Base-by-base conservation (phyloP, 2,329 filamentous ascomycete species). In the Diplodia scrobiculata region DNA sequence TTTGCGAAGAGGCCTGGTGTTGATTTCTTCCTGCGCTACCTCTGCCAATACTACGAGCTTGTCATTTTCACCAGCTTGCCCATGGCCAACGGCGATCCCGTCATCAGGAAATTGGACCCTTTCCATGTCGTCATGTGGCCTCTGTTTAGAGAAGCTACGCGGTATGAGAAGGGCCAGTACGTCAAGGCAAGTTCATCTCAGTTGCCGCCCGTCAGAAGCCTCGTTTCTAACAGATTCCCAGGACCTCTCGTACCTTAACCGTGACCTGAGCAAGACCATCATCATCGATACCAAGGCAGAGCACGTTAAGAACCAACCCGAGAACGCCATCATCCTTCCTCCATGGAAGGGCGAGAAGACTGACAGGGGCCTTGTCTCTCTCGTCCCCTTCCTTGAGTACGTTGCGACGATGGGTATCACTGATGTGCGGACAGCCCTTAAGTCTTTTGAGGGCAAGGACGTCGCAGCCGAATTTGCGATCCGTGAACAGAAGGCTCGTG, bases 311-410 rank as follows among this genome's bases (percentile, higher is more conserved):
- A 86, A 90, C 70, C 95, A 99, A 75, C 95, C 95, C n/a, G 92
- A 97, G 73, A 99, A 99, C 78, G 92, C 95, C 70, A 95, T 99
- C 71, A 82, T 98, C 54, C 82, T 99, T 34, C 87, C 92, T 34
- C 92, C 93, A 72, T 99, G 95, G 95, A 90, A 84, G 66, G 95
- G 95, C 38, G 86, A 96, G 70, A 79, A 88, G 54, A 86, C 88
- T 72, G 94, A 99, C 78, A 92, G 88, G 75, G 91, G 92, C 54
- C 89, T 99, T 11, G 90, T 99, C 25, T 86, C 88, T 3, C 82
- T 97, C 58, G 96, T 99, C 67, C 95, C 95, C 13, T 97, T 99
- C 87, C 88, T 99, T 69, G 95, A 99, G 81, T 98, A 97, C 79
- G 87, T 99, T 70, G 91, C 92, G 70, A 95, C 92, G 21, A 97